These are phyloP conservation scores for Effrenium voratum DNA, from an alignment of 73 alveolate species.

Conservation along the genomic window DNA sequence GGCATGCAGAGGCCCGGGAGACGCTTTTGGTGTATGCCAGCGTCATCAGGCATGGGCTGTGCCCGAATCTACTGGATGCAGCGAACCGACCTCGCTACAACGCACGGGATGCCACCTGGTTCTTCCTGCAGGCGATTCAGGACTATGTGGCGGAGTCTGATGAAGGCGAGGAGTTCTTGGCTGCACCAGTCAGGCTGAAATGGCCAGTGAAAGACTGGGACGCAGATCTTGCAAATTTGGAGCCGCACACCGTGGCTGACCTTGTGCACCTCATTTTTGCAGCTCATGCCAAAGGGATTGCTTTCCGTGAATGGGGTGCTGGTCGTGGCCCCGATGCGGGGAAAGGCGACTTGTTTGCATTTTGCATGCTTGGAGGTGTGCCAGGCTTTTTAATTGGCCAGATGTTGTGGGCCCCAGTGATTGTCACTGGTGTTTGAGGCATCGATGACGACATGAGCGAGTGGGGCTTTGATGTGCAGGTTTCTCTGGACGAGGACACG, in stretches of 20 bases:
- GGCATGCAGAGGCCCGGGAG: slow-evolving; percentile 97
- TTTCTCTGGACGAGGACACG: slow-evolving; percentile 96
- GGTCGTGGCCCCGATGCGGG: slow-evolving; percentile 95
- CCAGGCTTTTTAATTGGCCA: not conserved
- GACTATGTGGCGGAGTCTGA: slow-evolving; percentile 65
- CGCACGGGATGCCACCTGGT: slow-evolving; percentile 99
- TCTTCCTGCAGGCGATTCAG: slow-evolving; percentile 96
- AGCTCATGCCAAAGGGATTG: slow-evolving; percentile 95
- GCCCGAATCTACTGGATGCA: slow-evolving; percentile 98
- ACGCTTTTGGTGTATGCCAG: slow-evolving; percentile 97
- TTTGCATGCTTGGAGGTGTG: not conserved
- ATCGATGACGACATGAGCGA: slow-evolving; percentile 98
- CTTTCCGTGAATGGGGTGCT: slow-evolving; percentile 98
- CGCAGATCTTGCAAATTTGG: slow-evolving; percentile 24
- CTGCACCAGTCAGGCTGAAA: slow-evolving; percentile 53
- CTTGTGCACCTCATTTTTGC: slow-evolving; percentile 53
- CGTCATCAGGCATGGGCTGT: slow-evolving; percentile 98
- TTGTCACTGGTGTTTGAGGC: not conserved
- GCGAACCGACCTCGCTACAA: slow-evolving; percentile 98
- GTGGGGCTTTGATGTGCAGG: slow-evolving; percentile 97
- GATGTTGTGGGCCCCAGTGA: not conserved
- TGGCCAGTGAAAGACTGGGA: slow-evolving; percentile 85
- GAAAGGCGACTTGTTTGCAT: slow-evolving; percentile 26
- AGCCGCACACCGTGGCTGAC: slow-evolving; percentile 54
- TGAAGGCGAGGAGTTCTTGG: slow-evolving; percentile 63